Percentiles rank a stretch among this genome's conserved stretches.
These are phyloP conservation scores for Zygosaccharomyces pseudobailii DNA, from an alignment of 1,139 yeast species.

Conservation along the genomic window DNA sequence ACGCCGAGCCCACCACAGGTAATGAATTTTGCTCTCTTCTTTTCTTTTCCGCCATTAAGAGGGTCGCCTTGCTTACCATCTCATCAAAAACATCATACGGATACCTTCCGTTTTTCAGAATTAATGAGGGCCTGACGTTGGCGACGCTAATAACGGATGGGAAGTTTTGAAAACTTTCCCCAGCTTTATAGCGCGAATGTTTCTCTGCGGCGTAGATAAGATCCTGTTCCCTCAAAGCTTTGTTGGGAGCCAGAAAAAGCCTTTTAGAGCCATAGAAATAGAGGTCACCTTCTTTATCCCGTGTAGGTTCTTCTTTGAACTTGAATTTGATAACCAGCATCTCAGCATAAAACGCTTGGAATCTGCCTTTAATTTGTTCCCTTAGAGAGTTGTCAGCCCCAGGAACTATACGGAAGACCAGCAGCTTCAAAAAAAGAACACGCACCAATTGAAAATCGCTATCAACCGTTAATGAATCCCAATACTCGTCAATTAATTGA, in stretches of 20 bases:
- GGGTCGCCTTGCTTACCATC: slow-evolving; percentile 19
- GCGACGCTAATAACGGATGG: slow-evolving; percentile 19
- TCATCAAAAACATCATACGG: slow-evolving; percentile 30
- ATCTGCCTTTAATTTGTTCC: slow-evolving; percentile 8
- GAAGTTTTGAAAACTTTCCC: slow-evolving; percentile 11
- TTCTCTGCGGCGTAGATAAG: slow-evolving; percentile 13
- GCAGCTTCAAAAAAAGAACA: slow-evolving; percentile 22
- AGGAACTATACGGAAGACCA: slow-evolving; percentile 22
- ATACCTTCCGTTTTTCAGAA: slow-evolving; percentile 22
- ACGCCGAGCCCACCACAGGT: slow-evolving; percentile 3
- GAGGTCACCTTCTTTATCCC: slow-evolving; percentile 11
- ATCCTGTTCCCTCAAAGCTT: slow-evolving; percentile 15
- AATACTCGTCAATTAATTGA: slow-evolving; percentile 15
- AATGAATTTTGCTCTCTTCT: slow-evolving; percentile 9
- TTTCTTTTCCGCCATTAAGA: slow-evolving; percentile 17
- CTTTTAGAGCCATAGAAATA: slow-evolving; percentile 18
- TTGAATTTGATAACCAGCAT: slow-evolving; percentile 10
- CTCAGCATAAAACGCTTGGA: slow-evolving; percentile 13
- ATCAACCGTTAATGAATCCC: slow-evolving; percentile 19
- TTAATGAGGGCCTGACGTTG: slow-evolving; percentile 20
- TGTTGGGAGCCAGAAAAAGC: slow-evolving; percentile 14
- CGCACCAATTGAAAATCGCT: slow-evolving; percentile 21
- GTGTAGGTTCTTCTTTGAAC: slow-evolving; percentile 6
- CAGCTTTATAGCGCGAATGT: slow-evolving; percentile 5
- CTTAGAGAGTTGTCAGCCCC: slow-evolving; percentile 4